Conservation (phyloP, 2,329 filamentous ascomycete species). For the Ophiostoma ips region DNA sequence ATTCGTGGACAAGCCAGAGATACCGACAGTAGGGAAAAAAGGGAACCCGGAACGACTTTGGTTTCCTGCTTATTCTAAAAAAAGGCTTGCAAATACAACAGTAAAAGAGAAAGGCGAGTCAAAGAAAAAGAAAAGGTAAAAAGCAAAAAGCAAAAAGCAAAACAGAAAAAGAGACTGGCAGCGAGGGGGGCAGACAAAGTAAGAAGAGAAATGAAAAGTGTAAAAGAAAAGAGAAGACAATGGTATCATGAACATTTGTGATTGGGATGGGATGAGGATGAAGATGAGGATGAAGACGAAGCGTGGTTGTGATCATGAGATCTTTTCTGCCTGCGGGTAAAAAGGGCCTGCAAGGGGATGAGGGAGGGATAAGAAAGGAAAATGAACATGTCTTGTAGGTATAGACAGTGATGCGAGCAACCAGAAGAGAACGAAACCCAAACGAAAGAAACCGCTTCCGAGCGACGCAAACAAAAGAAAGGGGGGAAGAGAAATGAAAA, state of each 20-base stretch:
- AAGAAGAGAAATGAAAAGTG: background rate
- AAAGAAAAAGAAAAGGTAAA: too few relatives aligned
- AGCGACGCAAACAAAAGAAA: background rate
- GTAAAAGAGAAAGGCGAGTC: too few relatives aligned
- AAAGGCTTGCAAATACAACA: too few relatives aligned
- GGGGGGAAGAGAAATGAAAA: background rate
- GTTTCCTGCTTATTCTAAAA: too few relatives aligned
- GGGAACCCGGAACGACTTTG: too few relatives aligned
- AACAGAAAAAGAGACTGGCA: background rate
- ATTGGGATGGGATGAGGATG: background rate
- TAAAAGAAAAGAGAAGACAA: conserved; percentile 6
- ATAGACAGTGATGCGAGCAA: background rate
- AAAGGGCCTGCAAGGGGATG: too few relatives aligned
- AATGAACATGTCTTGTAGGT: background rate
- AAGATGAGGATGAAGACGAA: too few relatives aligned
- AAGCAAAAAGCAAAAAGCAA: too few relatives aligned
- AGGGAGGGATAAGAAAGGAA: background rate
- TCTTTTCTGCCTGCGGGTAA: too few relatives aligned
- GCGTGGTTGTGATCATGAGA: too few relatives aligned
- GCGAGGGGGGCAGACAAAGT: background rate
- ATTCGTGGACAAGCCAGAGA: too few relatives aligned
- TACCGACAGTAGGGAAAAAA: too few relatives aligned
- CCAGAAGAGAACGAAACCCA: background rate
- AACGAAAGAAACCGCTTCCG: background rate
- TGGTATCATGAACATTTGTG: conserved; percentile 17